A percentile compares a stretch with the other conserved stretches of the same genome.
Evolutionary conservation across 2,329 filamentous ascomycete species (phyloP).

Genomic region (Fusarium brevicatenulatum): DNA sequence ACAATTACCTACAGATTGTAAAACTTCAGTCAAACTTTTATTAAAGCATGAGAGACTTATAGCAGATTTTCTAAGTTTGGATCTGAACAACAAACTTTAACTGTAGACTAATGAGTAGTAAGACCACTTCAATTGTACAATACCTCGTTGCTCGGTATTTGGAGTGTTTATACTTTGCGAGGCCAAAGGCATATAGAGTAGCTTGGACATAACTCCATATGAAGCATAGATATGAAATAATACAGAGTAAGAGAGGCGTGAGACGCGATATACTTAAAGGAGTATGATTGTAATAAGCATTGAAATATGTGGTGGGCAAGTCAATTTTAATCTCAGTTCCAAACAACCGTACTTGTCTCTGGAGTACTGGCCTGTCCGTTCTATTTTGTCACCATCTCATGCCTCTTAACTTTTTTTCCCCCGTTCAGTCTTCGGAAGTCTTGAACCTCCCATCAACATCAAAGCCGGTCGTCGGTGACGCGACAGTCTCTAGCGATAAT

Average conservation of each 20-base stretch:
- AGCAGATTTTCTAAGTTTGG: fast-evolving
- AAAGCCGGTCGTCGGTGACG: not conserved
- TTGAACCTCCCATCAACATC: not conserved
- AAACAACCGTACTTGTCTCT: not conserved
- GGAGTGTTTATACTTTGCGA: not conserved
- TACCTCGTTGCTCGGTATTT: not conserved
- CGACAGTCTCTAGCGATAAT: constrained; percentile 6
- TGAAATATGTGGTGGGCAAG: too few species aligned
- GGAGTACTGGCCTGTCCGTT: not conserved
- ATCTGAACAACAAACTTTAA: fast-evolving
- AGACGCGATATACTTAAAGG: not conserved
- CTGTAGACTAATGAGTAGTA: too few species aligned
- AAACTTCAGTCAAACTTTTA: not conserved
- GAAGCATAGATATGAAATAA: not conserved
- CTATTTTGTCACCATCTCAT: not conserved
- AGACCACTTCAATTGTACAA: not conserved
- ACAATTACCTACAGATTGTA: not conserved
- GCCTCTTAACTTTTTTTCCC: not conserved
- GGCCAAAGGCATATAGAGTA: not conserved
- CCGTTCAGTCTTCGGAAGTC: too few species aligned
- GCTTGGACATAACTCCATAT: not conserved
- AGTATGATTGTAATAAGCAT: not conserved
- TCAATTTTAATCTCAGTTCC: not conserved
- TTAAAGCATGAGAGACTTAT: too few species aligned
- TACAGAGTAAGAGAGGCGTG: not conserved